Evolutionary conservation across 1,139 yeast species (phyloP), one percentile per base, ranked within the genome.

Genomic region (Nakaseomyces kungkrabaensis): DNA sequence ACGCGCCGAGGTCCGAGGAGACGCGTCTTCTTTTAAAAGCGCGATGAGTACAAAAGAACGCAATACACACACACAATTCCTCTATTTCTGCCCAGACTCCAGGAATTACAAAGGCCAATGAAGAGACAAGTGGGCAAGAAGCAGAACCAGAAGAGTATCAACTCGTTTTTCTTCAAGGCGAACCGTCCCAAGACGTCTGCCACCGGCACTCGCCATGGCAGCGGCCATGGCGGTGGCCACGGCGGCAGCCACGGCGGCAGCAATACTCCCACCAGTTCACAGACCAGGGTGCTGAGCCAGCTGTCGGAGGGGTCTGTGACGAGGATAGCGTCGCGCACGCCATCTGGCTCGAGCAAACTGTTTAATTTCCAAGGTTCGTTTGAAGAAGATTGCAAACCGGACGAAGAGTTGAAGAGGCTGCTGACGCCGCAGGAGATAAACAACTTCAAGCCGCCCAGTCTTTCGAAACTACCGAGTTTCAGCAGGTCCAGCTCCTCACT

Each of bases 281-380:
- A 29, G 10, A 10, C 7, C 37, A 34, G 41, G 27, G 41, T 17
- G 2, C 26, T 37, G 41, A 37, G 26, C 11, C 41, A 24, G n/a
- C 2, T 37, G 7, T 17, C 27, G 5, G 41, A 37, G 26, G 41
- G 25, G 11, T 17, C 41, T 6, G 26, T 17, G 6, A 24, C 41
- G 7, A 17, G 41, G 41, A 17, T 24, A 24, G 41, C 41, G 41
- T 37, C 41, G 5, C 41, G 41, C 9, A 17, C 41, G 41, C n/a
- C 41, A 6, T 25, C 42, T 6, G 42, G 31, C 6, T 24, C 42
- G 13, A 38, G 42, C 41, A 13, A 37, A 25, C 6, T 56, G 7
- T 57, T 60, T 26, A 52, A 52, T 13, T 56, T 62, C n/a, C 65
- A 61, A 34, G 68, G 67, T 4, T 63, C 68, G n/a, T 65, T 65